phyloP scores from a whole-genome alignment of 805 yeast genomes.

The Saturnispora serradocipensis region DNA sequence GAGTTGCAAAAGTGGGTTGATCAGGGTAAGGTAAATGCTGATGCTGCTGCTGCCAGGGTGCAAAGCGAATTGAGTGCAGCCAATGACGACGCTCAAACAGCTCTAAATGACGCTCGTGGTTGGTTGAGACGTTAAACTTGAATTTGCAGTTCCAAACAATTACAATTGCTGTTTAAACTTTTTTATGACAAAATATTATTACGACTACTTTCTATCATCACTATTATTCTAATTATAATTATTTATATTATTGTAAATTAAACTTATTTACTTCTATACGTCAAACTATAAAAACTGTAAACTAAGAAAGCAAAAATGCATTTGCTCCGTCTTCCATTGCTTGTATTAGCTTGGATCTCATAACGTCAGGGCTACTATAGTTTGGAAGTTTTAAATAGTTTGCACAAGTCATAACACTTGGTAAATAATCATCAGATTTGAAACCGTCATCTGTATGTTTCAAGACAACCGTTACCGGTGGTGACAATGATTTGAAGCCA shows the following conservation, averaged over 20 bases:
- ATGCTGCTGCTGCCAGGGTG: slow-evolving; percentile 20
- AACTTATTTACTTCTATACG: not conserved
- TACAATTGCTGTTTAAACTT: not conserved
- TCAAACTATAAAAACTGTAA: not conserved
- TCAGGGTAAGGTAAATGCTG: slow-evolving; percentile 18
- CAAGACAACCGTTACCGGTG: slow-evolving; percentile 79
- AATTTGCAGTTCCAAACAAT: not conserved
- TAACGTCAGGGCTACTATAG: slow-evolving; percentile 53
- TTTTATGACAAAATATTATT: not conserved
- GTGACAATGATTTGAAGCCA: slow-evolving; percentile 76
- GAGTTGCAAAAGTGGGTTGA: slow-evolving; percentile 14
- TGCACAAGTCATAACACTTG: slow-evolving; percentile 98
- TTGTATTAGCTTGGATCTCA: slow-evolving; percentile 48
- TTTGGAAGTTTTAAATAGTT: slow-evolving; percentile 86
- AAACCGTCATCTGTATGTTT: slow-evolving; percentile 68
- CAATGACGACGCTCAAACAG: not conserved
- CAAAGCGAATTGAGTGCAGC: slow-evolving; percentile 16
- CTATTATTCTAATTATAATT: not conserved
- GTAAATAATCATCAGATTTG: slow-evolving; percentile 69
- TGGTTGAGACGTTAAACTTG: slow-evolving; percentile 16
- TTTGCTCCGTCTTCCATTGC: slow-evolving; percentile 88
- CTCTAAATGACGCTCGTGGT: slow-evolving; percentile 6
- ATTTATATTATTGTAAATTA: not conserved
- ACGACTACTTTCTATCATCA: not conserved
- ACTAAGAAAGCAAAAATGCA: slow-evolving; percentile 67